These are phyloP conservation scores for Colletotrichum sublineola DNA, from an alignment of 2,329 filamentous ascomycete species.

Conservation along the genomic window DNA sequence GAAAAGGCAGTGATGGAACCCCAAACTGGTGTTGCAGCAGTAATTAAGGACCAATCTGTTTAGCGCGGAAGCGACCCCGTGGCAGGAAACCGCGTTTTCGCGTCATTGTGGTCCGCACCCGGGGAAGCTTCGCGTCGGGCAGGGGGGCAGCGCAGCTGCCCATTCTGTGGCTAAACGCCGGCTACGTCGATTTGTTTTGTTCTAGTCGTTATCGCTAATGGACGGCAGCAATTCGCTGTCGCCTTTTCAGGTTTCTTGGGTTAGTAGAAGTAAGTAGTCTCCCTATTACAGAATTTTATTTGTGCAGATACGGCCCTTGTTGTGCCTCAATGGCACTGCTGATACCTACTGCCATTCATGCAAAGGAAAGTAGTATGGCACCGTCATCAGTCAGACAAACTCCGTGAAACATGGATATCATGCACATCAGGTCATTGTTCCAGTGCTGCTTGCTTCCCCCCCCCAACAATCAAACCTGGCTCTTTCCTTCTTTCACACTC, in stretches of 20 bases:
- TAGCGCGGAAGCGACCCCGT: slow-evolving; percentile 7
- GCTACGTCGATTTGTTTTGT: background rate
- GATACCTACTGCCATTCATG: background rate
- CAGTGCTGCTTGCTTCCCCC: background rate
- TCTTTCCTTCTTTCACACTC: background rate
- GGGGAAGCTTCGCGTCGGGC: slow-evolving; percentile 5
- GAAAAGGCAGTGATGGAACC: background rate
- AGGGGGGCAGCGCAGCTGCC: slow-evolving; percentile 6
- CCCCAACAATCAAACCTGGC: background rate
- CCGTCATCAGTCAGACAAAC: background rate
- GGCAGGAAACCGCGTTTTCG: slow-evolving; percentile 20
- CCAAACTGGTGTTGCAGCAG: background rate
- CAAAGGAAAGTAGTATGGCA: background rate
- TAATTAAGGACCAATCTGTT: background rate
- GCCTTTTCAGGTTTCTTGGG: background rate
- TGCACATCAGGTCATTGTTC: background rate
- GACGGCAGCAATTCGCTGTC: background rate
- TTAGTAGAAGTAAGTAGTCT: background rate
- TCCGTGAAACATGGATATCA: background rate
- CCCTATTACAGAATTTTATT: background rate
- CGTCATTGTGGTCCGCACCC: slow-evolving; percentile 6
- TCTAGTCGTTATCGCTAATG: background rate
- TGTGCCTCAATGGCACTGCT: background rate
- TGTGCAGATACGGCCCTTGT: background rate
- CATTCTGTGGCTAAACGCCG: background rate